Base-by-base conservation (phyloP, 495 filamentous ascomycete species). In the Penicillium angulare region DNA sequence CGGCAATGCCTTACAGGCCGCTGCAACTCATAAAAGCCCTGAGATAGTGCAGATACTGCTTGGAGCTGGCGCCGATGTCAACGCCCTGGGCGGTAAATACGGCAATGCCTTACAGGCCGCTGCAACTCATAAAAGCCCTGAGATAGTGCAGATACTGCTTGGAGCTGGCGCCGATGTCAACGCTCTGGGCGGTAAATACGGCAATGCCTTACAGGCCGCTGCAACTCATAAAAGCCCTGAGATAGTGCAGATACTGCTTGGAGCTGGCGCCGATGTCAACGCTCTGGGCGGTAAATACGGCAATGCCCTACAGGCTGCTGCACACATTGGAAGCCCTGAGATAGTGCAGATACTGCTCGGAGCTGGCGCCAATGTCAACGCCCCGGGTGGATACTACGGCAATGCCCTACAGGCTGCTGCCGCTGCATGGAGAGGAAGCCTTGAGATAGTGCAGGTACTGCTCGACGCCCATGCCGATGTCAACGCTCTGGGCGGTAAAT, bases 21-120 rank as follows among this genome's bases (percentile, higher is more conserved):
- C 52, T 26, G 24, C 36, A 22, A 9, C 1, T 29, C 1, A 9
- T 2, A 40, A 47, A 38, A 27, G 35, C 18, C 21, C 20, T 27
- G 47, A 55, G 20, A 38, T 35, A 43, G 46, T 55, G 12, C 39
- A 17, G 16, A 33, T 55, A n/a, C 33, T 55, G 16, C 41, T 55
- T 6, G 15, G 50, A 27, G 35, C 17, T 39, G 15, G 17, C 1
- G 35, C 35, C 8, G 35, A 39, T 17, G 17, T 21, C 2, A 39
- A 39, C 21, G 7, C 35, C 17, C 35, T 9, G 15, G 17, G 35
- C 21, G 8, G 35, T 21, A 0, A 20, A 0, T 39, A 20, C 12
- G 35, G 35, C 35, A 39, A 22, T 39, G 17, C 35, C 3, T 17
- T 39, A 17, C 35, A 39, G 17, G 35, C 35, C 6, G 35, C 35